Percentiles rank a stretch among this genome's conserved stretches.
Conservation (phyloP, 176 grass and related monocot species). For the Carex scoparia region DNA sequence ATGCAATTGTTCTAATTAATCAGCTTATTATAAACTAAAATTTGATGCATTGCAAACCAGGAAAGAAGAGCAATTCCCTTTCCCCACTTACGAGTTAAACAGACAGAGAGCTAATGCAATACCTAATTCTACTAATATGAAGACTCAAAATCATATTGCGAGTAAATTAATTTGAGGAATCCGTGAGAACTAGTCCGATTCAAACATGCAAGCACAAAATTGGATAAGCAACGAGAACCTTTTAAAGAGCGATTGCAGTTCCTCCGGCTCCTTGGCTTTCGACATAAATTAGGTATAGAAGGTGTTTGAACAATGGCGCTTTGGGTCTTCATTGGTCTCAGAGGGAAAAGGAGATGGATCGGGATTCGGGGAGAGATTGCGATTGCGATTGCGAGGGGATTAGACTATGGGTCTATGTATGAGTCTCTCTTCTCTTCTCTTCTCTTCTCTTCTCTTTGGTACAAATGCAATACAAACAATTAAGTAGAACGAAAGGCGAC, state of each 20-base stretch:
- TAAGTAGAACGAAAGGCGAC: neutral
- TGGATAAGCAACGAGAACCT: constrained; percentile 1
- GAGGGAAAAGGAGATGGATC: neutral
- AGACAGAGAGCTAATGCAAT: neutral
- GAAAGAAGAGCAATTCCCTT: neutral
- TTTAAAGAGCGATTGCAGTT: neutral
- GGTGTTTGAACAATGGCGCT: neutral
- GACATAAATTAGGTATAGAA: neutral
- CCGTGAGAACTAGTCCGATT: neutral
- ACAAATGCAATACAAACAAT: neutral
- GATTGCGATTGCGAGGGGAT: neutral
- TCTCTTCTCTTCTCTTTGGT: neutral
- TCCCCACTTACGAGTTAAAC: neutral
- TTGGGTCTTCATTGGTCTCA: neutral
- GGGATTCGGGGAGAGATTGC: neutral
- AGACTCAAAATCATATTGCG: neutral
- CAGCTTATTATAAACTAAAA: neutral
- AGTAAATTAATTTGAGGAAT: neutral
- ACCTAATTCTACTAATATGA: neutral
- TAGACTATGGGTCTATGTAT: too few relatives aligned
- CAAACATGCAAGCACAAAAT: neutral
- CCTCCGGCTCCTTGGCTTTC: constrained; percentile 9
- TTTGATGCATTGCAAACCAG: neutral
- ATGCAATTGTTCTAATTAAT: neutral
- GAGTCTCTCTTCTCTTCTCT: too few relatives aligned